Evolutionary conservation across 2,329 filamentous ascomycete genomes (phyloP).

Genomic region (Pestalotiopsis sp.): DNA sequence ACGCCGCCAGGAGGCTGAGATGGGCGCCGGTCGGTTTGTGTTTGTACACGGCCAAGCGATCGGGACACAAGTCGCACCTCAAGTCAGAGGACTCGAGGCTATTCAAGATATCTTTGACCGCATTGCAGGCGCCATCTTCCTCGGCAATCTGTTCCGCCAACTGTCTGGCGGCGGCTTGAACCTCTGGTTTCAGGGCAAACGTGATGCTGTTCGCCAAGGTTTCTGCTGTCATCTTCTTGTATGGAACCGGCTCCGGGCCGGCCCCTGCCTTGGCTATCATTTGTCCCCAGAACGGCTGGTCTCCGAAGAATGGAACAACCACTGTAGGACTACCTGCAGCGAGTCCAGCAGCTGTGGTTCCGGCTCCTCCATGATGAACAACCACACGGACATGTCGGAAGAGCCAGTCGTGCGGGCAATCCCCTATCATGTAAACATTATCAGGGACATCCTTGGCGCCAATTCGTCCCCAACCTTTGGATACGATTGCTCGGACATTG

Average conservation of each 20-base stretch:
- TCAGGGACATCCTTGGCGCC: conserved; percentile 58
- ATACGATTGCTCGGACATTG: conserved; percentile 60
- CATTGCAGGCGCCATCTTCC: conserved; percentile 64
- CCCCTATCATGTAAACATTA: conserved; percentile 64
- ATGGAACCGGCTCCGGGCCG: conserved; percentile 57
- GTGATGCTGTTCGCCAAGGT: conserved; percentile 54
- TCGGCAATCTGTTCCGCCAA: conserved; percentile 64
- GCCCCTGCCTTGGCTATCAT: conserved; percentile 63
- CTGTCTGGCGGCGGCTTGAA: conserved; percentile 48
- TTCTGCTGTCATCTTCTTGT: conserved; percentile 57
- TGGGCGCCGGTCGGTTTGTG: conserved; percentile 67
- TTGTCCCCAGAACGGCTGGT: conserved; percentile 66
- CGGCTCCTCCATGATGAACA: conserved; percentile 75
- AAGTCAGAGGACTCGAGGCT: conserved; percentile 65
- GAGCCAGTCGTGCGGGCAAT: conserved; percentile 67
- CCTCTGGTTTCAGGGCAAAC: conserved; percentile 50
- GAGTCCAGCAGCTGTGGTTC: conserved; percentile 83
- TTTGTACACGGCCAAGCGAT: conserved; percentile 71
- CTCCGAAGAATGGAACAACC: conserved; percentile 65
- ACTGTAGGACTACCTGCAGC: conserved; percentile 67
- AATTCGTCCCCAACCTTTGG: conserved; percentile 67
- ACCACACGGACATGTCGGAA: conserved; percentile 65
- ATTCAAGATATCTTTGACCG: conserved; percentile 69
- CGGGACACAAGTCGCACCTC: conserved; percentile 68
- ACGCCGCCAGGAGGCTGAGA: conserved; percentile 71